Evolutionary conservation across 495 filamentous ascomycete species (phyloP).

Genomic region (Daldinia decipiens): DNA sequence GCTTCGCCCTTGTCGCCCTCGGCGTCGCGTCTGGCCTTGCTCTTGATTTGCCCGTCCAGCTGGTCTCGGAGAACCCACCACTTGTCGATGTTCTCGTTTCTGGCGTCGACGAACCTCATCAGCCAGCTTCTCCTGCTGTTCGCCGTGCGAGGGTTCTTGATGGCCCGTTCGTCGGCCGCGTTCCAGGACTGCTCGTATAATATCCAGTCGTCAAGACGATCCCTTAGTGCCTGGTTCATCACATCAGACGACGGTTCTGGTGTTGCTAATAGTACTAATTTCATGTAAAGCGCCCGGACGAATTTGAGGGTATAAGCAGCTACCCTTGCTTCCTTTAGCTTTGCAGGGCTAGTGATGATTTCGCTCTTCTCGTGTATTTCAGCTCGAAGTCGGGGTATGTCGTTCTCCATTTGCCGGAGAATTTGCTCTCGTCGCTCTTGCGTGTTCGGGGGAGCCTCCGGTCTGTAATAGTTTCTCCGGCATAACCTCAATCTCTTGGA

Average conservation of each 20-base stretch:
- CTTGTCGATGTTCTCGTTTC: conserved; percentile 2
- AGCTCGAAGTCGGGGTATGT: conserved; percentile 4
- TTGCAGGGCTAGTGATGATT: not conserved
- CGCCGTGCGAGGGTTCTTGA: not conserved
- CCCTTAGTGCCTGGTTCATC: conserved; percentile 7
- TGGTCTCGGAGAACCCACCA: conserved; percentile 1
- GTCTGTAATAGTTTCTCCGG: conserved; percentile 7
- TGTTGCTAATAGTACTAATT: conserved; percentile 14
- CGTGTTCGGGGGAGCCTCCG: conserved; percentile 5
- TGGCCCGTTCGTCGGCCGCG: conserved; percentile 10
- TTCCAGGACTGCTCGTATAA: conserved; percentile 29
- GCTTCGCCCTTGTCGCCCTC: not conserved
- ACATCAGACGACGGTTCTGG: not conserved
- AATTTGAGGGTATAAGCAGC: conserved; percentile 15
- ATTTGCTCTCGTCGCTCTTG: not conserved
- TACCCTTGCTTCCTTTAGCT: conserved; percentile 16
- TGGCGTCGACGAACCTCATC: not conserved
- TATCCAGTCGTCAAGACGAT: conserved; percentile 39
- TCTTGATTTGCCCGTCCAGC: not conserved
- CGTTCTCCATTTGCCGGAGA: not conserved
- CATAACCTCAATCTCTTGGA: not conserved
- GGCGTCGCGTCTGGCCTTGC: not conserved
- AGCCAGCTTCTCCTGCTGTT: not conserved
- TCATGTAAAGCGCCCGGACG: conserved; percentile 28
- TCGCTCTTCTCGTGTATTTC: not conserved